Evolutionary conservation across 441 rosid species (phyloP).

Genomic region (Adansonia grandidieri): DNA sequence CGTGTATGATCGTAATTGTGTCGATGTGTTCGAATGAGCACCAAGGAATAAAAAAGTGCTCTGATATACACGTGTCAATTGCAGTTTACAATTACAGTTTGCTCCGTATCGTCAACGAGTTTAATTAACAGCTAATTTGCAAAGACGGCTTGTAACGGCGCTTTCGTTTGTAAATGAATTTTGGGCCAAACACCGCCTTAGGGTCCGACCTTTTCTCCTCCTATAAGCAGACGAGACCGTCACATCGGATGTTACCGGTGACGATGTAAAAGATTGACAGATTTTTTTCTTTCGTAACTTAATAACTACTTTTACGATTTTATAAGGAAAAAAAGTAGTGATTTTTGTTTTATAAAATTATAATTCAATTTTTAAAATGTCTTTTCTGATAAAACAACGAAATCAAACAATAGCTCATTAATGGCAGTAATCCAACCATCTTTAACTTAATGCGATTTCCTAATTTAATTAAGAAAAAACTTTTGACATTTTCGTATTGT

Average conservation of each 20-base stretch:
- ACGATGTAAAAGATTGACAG: too few species aligned
- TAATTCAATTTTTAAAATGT: too few species aligned
- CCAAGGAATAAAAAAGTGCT: background rate
- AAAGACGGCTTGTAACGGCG: background rate
- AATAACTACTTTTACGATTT: too few species aligned
- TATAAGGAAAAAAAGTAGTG: too few species aligned
- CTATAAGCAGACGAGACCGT: background rate
- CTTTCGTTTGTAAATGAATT: background rate
- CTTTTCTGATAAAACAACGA: too few species aligned
- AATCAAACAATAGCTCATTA: too few species aligned
- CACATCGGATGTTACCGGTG: too few species aligned
- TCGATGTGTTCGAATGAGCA: conserved; percentile 2
- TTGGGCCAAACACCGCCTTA: background rate
- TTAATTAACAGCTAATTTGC: background rate
- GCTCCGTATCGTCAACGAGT: background rate
- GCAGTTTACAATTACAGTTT: too few species aligned
- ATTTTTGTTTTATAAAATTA: too few species aligned
- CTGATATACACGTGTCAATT: background rate
- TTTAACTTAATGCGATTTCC: background rate
- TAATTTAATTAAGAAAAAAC: background rate
- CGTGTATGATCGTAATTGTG: background rate
- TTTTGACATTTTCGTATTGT: background rate
- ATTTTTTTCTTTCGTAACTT: too few species aligned
- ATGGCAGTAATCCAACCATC: too few species aligned
- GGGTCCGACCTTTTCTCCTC: background rate